phyloP scores from a whole-genome alignment of 805 yeast species.

The Candida krabiensis region DNA sequence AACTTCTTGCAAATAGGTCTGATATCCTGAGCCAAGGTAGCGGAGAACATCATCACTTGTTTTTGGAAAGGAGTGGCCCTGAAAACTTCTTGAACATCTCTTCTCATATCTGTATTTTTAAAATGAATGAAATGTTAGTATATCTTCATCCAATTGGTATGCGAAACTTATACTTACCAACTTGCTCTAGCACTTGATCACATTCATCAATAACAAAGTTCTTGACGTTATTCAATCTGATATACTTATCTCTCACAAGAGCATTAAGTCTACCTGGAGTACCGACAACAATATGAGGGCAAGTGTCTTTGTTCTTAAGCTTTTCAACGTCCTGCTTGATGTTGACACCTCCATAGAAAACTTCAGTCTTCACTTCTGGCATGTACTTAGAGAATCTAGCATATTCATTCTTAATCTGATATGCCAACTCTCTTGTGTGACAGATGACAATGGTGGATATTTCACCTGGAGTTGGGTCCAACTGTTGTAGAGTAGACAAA shows the following conservation, averaged over 20 bases:
- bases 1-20: constrained; percentile 97
- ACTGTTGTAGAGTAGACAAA: constrained; percentile 91
- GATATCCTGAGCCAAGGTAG: constrained; percentile 90
- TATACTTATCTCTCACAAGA: constrained; percentile 84
- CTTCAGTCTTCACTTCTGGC: constrained; percentile 97
- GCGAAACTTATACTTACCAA: constrained; percentile 26
- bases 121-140: constrained; percentile 30
- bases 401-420: constrained; percentile 96
- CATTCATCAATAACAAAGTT: constrained; percentile 97
- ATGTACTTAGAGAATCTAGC: constrained; percentile 96
- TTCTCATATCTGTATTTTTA: constrained; percentile 80
- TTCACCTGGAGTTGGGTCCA: constrained; percentile 97
- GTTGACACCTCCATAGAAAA: constrained; percentile 94
- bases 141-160: not conserved
- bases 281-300: constrained; percentile 96
- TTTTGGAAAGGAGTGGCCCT: constrained; percentile 97
- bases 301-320: constrained; percentile 86
- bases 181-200: constrained; percentile 88
- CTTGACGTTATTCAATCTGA: constrained; percentile 86
- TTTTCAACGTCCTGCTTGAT: constrained; percentile 82
- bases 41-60: constrained; percentile 99
- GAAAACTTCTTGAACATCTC: constrained; percentile 97
- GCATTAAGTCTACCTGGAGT: constrained; percentile 98
- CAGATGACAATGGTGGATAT: constrained; percentile 92
- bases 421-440: constrained; percentile 98